Percentiles rank a stretch among this genome's conserved stretches.
Conservation (phyloP, 1,139 yeast species). For the Pichia sp. region DNA sequence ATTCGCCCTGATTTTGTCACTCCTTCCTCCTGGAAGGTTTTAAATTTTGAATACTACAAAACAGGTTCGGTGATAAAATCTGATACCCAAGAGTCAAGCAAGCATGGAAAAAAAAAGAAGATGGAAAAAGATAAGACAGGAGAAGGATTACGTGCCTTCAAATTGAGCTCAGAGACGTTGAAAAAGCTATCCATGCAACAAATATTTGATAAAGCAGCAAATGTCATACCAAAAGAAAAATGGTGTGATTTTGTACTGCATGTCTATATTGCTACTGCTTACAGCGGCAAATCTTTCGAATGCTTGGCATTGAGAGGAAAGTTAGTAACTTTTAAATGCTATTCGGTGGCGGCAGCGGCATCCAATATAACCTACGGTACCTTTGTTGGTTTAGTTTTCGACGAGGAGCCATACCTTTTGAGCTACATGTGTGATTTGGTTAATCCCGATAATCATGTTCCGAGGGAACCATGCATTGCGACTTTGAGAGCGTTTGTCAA, state of each 20-base stretch:
- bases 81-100: not conserved
- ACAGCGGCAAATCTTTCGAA: constrained; percentile 51
- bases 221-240: constrained; percentile 54
- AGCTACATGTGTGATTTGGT: constrained; percentile 68
- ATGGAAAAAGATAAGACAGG: constrained; percentile 20
- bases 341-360: constrained; percentile 55
- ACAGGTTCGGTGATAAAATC: constrained; percentile 17
- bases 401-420: constrained; percentile 71
- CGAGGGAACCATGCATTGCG: constrained; percentile 50
- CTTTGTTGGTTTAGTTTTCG: constrained; percentile 63
- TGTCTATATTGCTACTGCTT: constrained; percentile 69
- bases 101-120: constrained; percentile 25
- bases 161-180: constrained; percentile 46
- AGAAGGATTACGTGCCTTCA: constrained; percentile 48
- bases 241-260: constrained; percentile 64
- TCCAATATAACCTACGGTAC: constrained; percentile 51
- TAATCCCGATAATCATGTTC: constrained; percentile 50
- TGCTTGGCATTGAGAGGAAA: constrained; percentile 54
- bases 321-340: constrained; percentile 60
- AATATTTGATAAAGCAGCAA: constrained; percentile 58
- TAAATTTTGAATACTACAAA: constrained; percentile 55
- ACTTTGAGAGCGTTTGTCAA: constrained; percentile 70
- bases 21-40: constrained; percentile 56
- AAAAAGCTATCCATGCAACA: constrained; percentile 54
- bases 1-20: constrained; percentile 43